Percentiles rank a stretch among this genome's conserved stretches.
Conservation (phyloP, 2,329 filamentous ascomycete genomes). For the Hypoxylon sp. region DNA sequence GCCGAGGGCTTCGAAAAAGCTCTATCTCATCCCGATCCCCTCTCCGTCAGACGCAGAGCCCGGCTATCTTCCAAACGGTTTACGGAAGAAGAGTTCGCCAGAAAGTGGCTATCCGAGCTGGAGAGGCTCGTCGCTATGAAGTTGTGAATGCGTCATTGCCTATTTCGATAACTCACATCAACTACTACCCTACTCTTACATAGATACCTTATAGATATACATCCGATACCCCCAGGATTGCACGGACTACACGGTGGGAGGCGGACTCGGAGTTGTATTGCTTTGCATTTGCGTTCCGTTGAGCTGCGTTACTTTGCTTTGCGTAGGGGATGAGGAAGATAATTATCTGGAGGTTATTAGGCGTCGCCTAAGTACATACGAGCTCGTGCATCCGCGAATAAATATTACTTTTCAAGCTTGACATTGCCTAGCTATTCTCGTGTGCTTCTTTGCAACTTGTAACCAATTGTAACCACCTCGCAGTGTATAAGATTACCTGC, state of each 20-base stretch:
- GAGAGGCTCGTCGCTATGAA: constrained; percentile 73
- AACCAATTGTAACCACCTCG: not conserved
- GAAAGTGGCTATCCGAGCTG: constrained; percentile 82
- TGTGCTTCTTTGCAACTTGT: not conserved
- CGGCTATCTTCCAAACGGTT: constrained; percentile 85
- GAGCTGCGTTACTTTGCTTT: constrained; percentile 3
- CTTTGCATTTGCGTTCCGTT: constrained; percentile 27
- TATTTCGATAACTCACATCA: not conserved
- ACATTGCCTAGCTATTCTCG: not conserved
- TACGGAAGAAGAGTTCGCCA: constrained; percentile 86
- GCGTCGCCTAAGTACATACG: not conserved
- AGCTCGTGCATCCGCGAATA: constrained; percentile 8
- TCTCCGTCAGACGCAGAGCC: constrained; percentile 81
- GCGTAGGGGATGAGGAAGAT: not conserved
- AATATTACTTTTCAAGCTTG: not conserved
- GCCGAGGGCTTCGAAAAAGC: constrained; percentile 84
- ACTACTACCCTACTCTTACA: constrained; percentile 17
- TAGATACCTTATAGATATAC: constrained; percentile 36
- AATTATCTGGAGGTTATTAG: not conserved
- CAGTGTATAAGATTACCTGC: not conserved
- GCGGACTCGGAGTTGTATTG: constrained; percentile 35
- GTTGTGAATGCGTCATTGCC: constrained; percentile 22
- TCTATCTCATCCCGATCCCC: constrained; percentile 76
- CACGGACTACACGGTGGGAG: constrained; percentile 32
- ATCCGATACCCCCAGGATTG: constrained; percentile 41